These are phyloP conservation scores for Carallia pectinifolia DNA, from an alignment of 345 rosid genomes.

Conservation along the genomic window DNA sequence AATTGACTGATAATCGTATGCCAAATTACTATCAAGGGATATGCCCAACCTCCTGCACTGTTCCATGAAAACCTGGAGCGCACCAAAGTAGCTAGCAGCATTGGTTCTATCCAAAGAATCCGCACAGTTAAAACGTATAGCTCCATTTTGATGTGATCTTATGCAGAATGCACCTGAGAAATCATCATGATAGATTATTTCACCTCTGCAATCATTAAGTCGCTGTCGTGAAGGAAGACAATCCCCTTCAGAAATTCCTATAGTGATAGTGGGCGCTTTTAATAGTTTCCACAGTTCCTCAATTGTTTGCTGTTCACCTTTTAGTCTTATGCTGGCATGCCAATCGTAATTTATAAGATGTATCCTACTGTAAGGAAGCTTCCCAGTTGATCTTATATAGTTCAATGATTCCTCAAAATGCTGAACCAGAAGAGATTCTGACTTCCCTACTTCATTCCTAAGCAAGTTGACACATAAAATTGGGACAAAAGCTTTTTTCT, in stretches of 20 bases:
- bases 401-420: conserved; percentile 87
- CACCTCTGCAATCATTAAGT: conserved; percentile 88
- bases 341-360: conserved; percentile 84
- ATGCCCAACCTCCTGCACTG: conserved; percentile 83
- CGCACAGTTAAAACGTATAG: conserved; percentile 91
- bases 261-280: conserved; percentile 61
- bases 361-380: conserved; percentile 69
- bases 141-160: conserved; percentile 95
- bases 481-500: conserved; percentile 71
- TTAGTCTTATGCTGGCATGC: conserved; percentile 77
- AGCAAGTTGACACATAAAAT: conserved; percentile 84
- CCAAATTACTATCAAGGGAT: conserved; percentile 81
- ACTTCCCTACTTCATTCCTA: conserved; percentile 83
- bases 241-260: conserved; percentile 91
- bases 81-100: conserved; percentile 95
- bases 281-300: conserved; percentile 87
- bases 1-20: conserved; percentile 57
- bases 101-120: conserved; percentile 98
- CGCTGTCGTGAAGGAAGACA: conserved; percentile 75
- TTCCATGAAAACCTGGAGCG: conserved; percentile 94
- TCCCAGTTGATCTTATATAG: conserved; percentile 60
- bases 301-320: conserved; percentile 90
- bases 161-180: conserved; percentile 88
- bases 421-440: conserved; percentile 86
- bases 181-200: conserved; percentile 69